Evolutionary conservation across 495 filamentous ascomycete genomes (phyloP).

Genomic region (Trichoderma orchidacearum): DNA sequence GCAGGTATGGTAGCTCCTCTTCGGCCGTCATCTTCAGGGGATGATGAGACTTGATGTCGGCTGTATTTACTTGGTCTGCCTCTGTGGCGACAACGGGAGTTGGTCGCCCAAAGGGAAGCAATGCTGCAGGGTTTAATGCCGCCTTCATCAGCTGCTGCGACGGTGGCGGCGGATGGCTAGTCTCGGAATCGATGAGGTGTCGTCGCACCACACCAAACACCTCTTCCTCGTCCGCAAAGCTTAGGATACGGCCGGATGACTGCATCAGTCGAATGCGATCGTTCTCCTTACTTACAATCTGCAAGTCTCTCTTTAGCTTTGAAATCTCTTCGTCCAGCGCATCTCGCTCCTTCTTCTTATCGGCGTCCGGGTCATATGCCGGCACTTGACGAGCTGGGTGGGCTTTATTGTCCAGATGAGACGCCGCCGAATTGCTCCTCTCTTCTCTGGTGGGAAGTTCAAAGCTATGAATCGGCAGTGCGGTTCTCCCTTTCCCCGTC

Average conservation of each 20-base stretch:
- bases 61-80: slow-evolving; percentile 12
- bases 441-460: background rate
- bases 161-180: slow-evolving; percentile 11
- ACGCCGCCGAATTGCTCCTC: background rate
- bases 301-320: slow-evolving; percentile 21
- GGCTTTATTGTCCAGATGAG: background rate
- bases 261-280: slow-evolving; percentile 20
- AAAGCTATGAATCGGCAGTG: background rate
- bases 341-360: slow-evolving; percentile 23
- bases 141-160: slow-evolving; percentile 19
- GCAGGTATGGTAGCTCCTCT: slow-evolving; percentile 42
- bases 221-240: slow-evolving; percentile 13
- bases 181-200: slow-evolving; percentile 20
- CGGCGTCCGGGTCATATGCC: slow-evolving; percentile 20
- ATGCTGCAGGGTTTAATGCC: slow-evolving; percentile 28
- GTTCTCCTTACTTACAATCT: slow-evolving; percentile 21
- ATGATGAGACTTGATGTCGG: slow-evolving; percentile 30
- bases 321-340: slow-evolving; percentile 22
- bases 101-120: slow-evolving; percentile 34
- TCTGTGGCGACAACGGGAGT: slow-evolving; percentile 2
- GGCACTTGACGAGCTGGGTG: slow-evolving; percentile 16
- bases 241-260: slow-evolving; percentile 3
- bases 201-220: slow-evolving; percentile 23
- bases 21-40: slow-evolving; percentile 33
- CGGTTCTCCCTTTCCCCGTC: background rate